A percentile compares a stretch with the other conserved stretches of the same genome.
phyloP scores from a whole-genome alignment of 768 basidiomycete genomes.

The Krasilnikovozyma curviuscula region DNA sequence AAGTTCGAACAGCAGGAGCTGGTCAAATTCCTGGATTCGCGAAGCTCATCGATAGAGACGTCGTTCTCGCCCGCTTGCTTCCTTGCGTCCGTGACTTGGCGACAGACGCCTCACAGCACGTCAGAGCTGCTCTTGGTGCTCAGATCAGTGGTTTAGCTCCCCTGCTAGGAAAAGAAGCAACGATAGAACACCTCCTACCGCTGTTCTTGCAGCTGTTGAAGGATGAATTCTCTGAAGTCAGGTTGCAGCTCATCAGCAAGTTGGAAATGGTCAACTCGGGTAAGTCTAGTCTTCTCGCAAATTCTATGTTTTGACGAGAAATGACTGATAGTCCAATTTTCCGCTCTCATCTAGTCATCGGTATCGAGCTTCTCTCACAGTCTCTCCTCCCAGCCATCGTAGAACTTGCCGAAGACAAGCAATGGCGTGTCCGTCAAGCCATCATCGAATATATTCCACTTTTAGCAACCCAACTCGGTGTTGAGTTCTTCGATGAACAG shows the following conservation, averaged over 20 bases:
- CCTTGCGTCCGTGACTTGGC: constrained; percentile 89
- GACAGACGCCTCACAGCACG: constrained; percentile 86
- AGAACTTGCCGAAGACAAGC: constrained; percentile 95
- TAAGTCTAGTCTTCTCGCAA: constrained; percentile 28
- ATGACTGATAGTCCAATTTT: neutral
- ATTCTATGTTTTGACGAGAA: neutral
- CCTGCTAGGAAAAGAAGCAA: constrained; percentile 75
- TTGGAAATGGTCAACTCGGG: constrained; percentile 86
- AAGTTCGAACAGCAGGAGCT: constrained; percentile 87
- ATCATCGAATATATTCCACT: constrained; percentile 99
- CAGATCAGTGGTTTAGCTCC: constrained; percentile 94
- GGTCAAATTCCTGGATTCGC: constrained; percentile 96
- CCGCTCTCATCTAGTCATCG: constrained; percentile 49
- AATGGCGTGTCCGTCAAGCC: constrained; percentile 97
- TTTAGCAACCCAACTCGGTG: constrained; percentile 90
- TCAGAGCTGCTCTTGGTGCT: constrained; percentile 83
- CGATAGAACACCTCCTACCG: constrained; percentile 88
- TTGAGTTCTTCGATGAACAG: constrained; percentile 92
- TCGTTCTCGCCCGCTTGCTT: constrained; percentile 76
- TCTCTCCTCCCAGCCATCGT: constrained; percentile 93
- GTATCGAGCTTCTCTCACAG: constrained; percentile 81
- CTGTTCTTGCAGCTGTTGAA: constrained; percentile 90
- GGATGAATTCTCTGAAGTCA: constrained; percentile 95
- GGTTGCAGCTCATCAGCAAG: constrained; percentile 95
- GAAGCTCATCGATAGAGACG: constrained; percentile 77